These are phyloP conservation scores for Immersiella caudata DNA, from an alignment of 495 filamentous ascomycete species.

Conservation along the genomic window DNA sequence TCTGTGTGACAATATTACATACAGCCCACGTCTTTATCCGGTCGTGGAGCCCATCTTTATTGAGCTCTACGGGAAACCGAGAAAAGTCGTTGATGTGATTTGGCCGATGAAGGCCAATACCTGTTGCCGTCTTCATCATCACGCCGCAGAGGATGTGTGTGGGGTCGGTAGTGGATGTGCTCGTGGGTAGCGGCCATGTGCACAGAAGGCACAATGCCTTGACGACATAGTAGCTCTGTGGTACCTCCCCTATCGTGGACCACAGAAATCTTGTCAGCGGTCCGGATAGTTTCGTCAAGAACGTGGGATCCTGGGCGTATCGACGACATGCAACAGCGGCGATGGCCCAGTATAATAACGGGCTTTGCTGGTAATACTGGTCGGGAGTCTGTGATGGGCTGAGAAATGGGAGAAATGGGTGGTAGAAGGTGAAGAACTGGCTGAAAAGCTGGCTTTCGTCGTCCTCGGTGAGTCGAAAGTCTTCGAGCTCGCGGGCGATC, in stretches of 20 bases:
- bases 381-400: conserved; percentile 71
- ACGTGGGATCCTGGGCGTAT: conserved; percentile 63
- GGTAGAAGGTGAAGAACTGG: conserved; percentile 79
- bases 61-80: conserved; percentile 76
- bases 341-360: conserved; percentile 85
- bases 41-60: conserved; percentile 82
- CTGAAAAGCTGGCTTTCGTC: conserved; percentile 74
- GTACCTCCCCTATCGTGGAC: conserved; percentile 78
- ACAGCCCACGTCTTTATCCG: conserved; percentile 88
- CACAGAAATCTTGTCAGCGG: conserved; percentile 78
- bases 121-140: conserved; percentile 92
- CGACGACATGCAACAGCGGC: conserved; percentile 80
- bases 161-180: conserved; percentile 81
- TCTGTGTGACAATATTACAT: conserved; percentile 92
- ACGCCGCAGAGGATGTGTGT: conserved; percentile 88
- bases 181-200: conserved; percentile 87
- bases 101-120: conserved; percentile 86
- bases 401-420: conserved; percentile 84
- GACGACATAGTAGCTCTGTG: conserved; percentile 86
- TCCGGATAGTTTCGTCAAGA: conserved; percentile 69
- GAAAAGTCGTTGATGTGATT: conserved; percentile 91
- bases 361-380: conserved; percentile 71
- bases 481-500: conserved; percentile 64
- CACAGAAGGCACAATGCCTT: conserved; percentile 89
- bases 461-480: conserved; percentile 73